Percentiles rank a stretch among this genome's conserved stretches.
Conservation (phyloP, 2,329 filamentous ascomycete genomes). For the Penicillium capsulatum region DNA sequence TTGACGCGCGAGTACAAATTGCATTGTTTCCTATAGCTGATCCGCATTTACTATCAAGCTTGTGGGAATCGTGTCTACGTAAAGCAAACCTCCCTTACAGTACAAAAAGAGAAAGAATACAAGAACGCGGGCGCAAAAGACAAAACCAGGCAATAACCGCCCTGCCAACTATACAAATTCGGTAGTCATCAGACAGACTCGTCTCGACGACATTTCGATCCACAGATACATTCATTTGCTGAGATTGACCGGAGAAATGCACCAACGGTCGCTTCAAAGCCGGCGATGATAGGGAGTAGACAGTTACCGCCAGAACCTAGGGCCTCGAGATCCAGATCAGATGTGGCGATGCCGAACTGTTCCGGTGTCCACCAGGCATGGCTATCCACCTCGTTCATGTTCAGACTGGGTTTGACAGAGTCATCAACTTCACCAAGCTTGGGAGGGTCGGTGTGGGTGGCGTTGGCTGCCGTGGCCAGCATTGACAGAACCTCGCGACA, state of each 20-base stretch:
- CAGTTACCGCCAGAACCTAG: constrained; percentile 14
- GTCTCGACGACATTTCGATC: constrained; percentile 11
- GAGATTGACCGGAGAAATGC: constrained; percentile 27
- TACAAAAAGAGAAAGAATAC: too few relatives aligned
- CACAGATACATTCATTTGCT: constrained; percentile 28
- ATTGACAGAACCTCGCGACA: constrained; percentile 25
- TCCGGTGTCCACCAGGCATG: constrained; percentile 10
- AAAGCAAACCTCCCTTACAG: constrained; percentile 3
- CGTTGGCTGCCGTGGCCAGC: constrained; percentile 20
- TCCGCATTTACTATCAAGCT: constrained; percentile 15
- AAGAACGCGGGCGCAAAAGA: too few relatives aligned
- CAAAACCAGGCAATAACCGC: too few relatives aligned
- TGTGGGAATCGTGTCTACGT: constrained; percentile 7
- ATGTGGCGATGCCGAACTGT: constrained; percentile 4
- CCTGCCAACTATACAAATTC: background rate
- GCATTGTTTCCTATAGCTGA: constrained; percentile 9
- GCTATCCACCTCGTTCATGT: constrained; percentile 3
- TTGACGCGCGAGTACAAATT: constrained; percentile 6
- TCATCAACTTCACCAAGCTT: constrained; percentile 13
- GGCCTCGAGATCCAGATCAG: constrained; percentile 9
- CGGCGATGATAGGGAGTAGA: constrained; percentile 27
- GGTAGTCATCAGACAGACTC: constrained; percentile 6
- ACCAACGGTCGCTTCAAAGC: constrained; percentile 29
- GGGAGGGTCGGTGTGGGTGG: constrained; percentile 4
- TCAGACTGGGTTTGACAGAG: constrained; percentile 2